Conservation (phyloP, 495 filamentous ascomycete genomes). For the Aspergillus asperescens region DNA sequence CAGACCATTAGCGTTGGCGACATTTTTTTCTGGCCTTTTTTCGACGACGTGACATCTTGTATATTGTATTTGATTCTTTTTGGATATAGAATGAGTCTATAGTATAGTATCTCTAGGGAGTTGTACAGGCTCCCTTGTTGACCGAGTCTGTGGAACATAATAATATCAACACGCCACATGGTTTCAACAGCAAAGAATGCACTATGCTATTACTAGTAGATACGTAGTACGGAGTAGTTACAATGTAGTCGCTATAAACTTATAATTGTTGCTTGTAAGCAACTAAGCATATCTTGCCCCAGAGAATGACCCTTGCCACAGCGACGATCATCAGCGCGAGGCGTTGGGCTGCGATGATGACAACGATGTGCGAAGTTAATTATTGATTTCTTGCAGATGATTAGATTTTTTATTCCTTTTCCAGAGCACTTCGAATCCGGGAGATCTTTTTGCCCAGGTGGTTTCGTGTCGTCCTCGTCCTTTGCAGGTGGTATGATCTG, state of each 20-base stretch:
- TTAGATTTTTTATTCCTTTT: too few relatives aligned
- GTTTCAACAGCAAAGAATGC: too few relatives aligned
- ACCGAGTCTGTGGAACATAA: conserved; percentile 2
- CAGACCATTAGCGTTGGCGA: conserved; percentile 13
- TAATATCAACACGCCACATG: neutral
- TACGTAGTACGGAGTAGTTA: too few relatives aligned
- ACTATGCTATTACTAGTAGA: too few relatives aligned
- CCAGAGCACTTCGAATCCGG: too few relatives aligned
- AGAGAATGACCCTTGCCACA: conserved; percentile 9
- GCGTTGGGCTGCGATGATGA: neutral
- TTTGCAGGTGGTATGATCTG: conserved; percentile 2
- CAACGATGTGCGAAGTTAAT: neutral
- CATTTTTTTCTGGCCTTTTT: neutral
- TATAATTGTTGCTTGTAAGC: neutral
- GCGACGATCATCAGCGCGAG: conserved; percentile 3
- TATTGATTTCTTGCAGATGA: conserved; percentile 4
- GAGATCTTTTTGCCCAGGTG: neutral
- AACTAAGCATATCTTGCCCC: too few relatives aligned
- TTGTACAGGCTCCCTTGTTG: neutral
- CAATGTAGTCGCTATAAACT: too few relatives aligned
- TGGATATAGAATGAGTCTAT: conserved; percentile 12
- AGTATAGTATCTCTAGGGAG: neutral
- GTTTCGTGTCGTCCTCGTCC: too few relatives aligned
- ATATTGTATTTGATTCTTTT: neutral
- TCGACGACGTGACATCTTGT: conserved; percentile 3